phyloP scores from a whole-genome alignment of 495 filamentous ascomycete species.

The Talaromyces borbonicus region DNA sequence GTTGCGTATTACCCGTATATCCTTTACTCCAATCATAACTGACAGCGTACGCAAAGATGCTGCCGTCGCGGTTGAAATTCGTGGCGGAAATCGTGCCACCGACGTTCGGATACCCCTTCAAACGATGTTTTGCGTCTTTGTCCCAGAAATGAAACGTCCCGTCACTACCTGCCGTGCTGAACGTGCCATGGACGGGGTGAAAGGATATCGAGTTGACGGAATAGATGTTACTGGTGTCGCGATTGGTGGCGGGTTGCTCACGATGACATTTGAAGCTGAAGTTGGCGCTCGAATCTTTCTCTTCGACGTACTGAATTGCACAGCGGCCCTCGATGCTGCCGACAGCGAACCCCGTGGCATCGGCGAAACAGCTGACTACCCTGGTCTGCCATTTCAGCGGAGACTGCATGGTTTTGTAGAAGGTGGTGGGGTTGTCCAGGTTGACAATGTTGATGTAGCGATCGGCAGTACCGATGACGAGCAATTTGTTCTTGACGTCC shows the following conservation, averaged over 20 bases:
- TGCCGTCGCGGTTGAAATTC: conserved; percentile 65
- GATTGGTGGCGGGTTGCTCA: conserved; percentile 51
- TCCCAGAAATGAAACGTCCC: conserved; percentile 91
- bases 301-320: conserved; percentile 80
- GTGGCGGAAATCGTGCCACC: conserved; percentile 72
- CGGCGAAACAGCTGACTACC: conserved; percentile 74
- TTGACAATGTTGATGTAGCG: conserved; percentile 82
- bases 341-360: conserved; percentile 75
- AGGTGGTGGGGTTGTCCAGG: conserved; percentile 62
- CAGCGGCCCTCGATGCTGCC: conserved; percentile 86
- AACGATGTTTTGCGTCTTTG: conserved; percentile 74
- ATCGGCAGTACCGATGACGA: conserved; percentile 80
- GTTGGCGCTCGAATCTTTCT: conserved; percentile 72
- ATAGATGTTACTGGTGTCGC: conserved; percentile 70
- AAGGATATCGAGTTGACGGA: conserved; percentile 84
- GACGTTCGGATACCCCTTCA: conserved; percentile 81
- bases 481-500: conserved; percentile 67
- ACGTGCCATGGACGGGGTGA: conserved; percentile 79
- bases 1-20: conserved; percentile 58
- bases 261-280: conserved; percentile 95
- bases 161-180: conserved; percentile 82
- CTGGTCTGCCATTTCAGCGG: conserved; percentile 85
- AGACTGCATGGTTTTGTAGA: conserved; percentile 76
- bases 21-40: conserved; percentile 97
- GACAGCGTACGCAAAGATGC: conserved; percentile 81